A percentile compares a stretch with the other conserved stretches of the same genome.
Evolutionary conservation across 2,329 filamentous ascomycete species (phyloP).

Genomic region (Ascosphaera apis): DNA sequence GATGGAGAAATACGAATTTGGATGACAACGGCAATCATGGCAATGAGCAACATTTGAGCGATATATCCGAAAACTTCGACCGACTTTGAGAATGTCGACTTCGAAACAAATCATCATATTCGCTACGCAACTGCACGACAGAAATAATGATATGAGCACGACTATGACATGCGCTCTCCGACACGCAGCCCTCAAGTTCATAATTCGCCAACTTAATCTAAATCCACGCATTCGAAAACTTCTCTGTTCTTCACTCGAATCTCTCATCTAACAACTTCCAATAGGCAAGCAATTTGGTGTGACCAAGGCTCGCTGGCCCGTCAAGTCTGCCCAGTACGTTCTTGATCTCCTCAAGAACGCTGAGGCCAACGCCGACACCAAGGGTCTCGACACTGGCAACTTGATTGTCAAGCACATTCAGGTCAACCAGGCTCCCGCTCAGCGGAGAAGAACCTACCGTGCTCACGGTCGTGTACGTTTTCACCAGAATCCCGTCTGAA

Average conservation of each 20-base stretch:
- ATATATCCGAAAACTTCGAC: too few species aligned
- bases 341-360: conserved; percentile 94
- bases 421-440: conserved; percentile 99
- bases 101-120: too few species aligned
- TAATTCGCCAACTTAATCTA: too few species aligned
- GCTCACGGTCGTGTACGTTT: conserved; percentile 95
- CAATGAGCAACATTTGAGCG: too few species aligned
- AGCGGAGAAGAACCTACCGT: conserved; percentile 97
- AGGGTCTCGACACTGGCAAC: conserved; percentile 93
- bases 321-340: conserved; percentile 97
- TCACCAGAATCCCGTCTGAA: not conserved
- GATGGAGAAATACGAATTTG: not conserved
- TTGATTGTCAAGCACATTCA: conserved; percentile 99
- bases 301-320: conserved; percentile 91
- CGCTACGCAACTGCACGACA: too few species aligned
- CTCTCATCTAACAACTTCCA: too few species aligned
- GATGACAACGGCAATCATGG: too few species aligned
- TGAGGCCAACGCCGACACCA: conserved; percentile 89
- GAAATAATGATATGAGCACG: not conserved
- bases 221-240: not conserved
- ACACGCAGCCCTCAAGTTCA: not conserved
- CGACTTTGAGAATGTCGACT: too few species aligned
- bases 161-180: not conserved
- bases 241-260: too few species aligned
- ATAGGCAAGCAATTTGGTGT: conserved; percentile 98